Conservation (phyloP, 352 stramenopile genomes). For the Pythium chondricola region DNA sequence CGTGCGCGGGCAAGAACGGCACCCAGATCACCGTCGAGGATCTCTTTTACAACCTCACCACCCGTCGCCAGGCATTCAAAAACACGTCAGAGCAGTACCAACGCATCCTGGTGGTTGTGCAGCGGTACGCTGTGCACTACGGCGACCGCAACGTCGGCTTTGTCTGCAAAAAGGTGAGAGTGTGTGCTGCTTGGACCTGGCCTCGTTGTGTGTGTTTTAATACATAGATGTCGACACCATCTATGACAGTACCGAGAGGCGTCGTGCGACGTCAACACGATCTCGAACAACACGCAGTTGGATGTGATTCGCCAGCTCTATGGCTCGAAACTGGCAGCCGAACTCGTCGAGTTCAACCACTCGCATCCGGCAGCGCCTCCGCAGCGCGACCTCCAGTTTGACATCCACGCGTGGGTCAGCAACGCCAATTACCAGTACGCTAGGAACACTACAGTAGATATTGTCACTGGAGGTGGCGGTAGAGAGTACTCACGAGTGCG, state of each 20-base stretch:
- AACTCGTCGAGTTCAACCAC: conserved; percentile 50
- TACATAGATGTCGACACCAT: no score
- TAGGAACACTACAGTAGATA: not conserved
- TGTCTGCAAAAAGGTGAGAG: conserved; percentile 91
- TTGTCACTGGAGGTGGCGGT: not conserved
- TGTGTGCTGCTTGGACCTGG: no score
- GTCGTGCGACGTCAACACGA: conserved; percentile 77
- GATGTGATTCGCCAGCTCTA: conserved; percentile 75
- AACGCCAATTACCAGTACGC: conserved; percentile 88
- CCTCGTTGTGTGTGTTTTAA: no score
- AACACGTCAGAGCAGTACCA: conserved; percentile 93
- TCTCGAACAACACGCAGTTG: conserved; percentile 49
- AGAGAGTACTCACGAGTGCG: no score
- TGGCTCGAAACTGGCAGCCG: conserved; percentile 56
- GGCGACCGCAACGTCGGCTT: conserved; percentile 87
- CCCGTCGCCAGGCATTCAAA: conserved; percentile 89
- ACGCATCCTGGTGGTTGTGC: conserved; percentile 93
- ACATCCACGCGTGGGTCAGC: conserved; percentile 56
- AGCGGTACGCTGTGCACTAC: conserved; percentile 95
- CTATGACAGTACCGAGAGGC: conserved; percentile 53
- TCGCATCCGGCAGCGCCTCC: conserved; percentile 12
- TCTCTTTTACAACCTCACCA: conserved; percentile 98
- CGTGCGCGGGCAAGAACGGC: conserved; percentile 75
- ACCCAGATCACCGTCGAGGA: conserved; percentile 91
- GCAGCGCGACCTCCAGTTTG: conserved; percentile 31